Evolutionary conservation across 768 basidiomycete species (phyloP), one percentile per base, ranked within the genome.

Genomic region (Tricholoma bakamatsutake): DNA sequence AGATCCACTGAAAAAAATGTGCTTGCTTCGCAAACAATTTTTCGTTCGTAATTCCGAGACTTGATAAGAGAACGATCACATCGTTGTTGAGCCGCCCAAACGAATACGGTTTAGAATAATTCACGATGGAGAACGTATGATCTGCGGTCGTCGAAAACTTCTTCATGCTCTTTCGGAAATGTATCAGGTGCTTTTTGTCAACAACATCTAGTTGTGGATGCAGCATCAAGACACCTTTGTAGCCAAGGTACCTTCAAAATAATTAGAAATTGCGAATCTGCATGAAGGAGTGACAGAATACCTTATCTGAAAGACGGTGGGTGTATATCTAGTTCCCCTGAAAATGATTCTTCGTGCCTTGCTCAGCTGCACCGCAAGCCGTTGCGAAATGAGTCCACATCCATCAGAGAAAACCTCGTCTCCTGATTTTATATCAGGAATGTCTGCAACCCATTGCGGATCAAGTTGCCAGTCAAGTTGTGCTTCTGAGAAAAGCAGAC

Each of bases 31-130:
- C 68, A 5, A 82, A 65, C 2, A 87, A 64, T 6, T 71, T 76
- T 50, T 83, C 82, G 54, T 79, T 73, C 1, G 79, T 72, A 45
- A 87, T 71, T 0, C 85, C 85, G 5, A 88, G 78, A 53, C 83
- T 82, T 1, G 83, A 80, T 4, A 87, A 73, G 7, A 87, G 79
- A 31, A 82, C 80, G 15, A 87, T 81, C 62, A 87, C 79, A 53
- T 87, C 85, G 65, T 85, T 85, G 64, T 88, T 88, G 30, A 88
- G 71, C 5, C 85, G 76, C 0, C 81, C 84, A 59, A 84, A 87
- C 0, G 82, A 71, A 52, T 82, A 87, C 1, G 84, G 85, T 49
- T 72, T 76, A 2, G 86, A 86, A 61, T 81, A 73, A 31, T 79
- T 82, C 6, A 87, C 84, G 37, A 87, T 80, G 0, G 85, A 86